Evolutionary conservation across 2,329 filamentous ascomycete species (phyloP), one percentile per base, ranked within the genome.

Genomic region (Erysiphe neolycopersici): DNA sequence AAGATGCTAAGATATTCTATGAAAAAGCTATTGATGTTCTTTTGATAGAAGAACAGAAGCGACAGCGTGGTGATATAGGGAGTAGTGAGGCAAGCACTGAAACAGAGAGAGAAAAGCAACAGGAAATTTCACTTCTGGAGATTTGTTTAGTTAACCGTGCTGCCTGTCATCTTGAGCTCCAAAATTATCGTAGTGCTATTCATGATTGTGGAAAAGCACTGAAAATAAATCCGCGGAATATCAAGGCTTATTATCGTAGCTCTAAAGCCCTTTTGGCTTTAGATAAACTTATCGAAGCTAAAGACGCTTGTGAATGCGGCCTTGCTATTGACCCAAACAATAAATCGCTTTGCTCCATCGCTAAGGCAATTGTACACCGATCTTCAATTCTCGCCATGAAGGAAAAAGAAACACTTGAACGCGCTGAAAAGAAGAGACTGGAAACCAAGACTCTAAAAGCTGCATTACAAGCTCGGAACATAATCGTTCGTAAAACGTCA

Each of bases 221-320:
- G 47, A 71, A 74, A 35, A 64, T 94, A 46, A 91, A 94, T 60
- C 69, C 76, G 3, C 59, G 58, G 42, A 94, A 93, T 58, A 59
- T 91, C 54, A 98, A 98, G 63, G 87, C 89, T 1, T 83, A 76
- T 62, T 98, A 91, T 61, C 79, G 89, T 48, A 84, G 79, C 44
- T 72, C 79, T 2, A 67, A 68, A 47, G 87, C 89, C 4, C 69
- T 92, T 45, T 64, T 92, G 22, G 73, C 76, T 1, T 71, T 94
- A 14, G 77, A 80, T 57, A 82, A 82, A 54, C 64, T 91, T 45
- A 59, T 63, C 18, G 84, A 94, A 61, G 85, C 89, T 2, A 69
- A 76, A 50, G 83, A 92, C 58, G 75, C 82, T 4, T 85, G 79
- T 54, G 63, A 68, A 4, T 69, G 73, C 5, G 89, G 85, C 0